phyloP scores from a whole-genome alignment of 1,139 yeast species.

The Protomyces inouyei region DNA sequence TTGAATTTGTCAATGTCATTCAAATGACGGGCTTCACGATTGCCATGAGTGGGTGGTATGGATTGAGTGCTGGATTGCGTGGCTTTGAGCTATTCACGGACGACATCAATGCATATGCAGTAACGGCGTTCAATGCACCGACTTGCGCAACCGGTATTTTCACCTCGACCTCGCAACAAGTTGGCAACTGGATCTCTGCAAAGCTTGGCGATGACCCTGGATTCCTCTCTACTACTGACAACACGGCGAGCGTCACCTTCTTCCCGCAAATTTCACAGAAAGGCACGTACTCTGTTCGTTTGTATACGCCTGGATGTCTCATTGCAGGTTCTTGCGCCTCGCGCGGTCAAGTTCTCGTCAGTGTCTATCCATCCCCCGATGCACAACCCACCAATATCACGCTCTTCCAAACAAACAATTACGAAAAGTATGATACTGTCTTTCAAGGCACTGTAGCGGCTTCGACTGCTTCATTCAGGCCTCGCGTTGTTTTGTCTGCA shows the following conservation, averaged over 20 bases:
- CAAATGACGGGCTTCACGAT: conserved; percentile 60
- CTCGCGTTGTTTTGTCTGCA: conserved; percentile 45
- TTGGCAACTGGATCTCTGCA: conserved; percentile 37
- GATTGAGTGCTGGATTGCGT: conserved; percentile 58
- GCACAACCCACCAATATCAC: conserved; percentile 44
- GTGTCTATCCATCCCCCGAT: conserved; percentile 49
- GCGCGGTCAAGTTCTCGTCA: conserved; percentile 75
- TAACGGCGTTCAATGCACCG: conserved; percentile 66
- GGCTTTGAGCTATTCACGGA: conserved; percentile 73
- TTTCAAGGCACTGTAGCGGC: conserved; percentile 65
- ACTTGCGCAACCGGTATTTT: conserved; percentile 38
- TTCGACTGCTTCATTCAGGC: conserved; percentile 44
- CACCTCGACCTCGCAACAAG: conserved; percentile 36
- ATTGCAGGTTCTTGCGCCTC: conserved; percentile 60
- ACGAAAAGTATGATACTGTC: conserved; percentile 73
- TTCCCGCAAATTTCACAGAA: conserved; percentile 66
- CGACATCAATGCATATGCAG: conserved; percentile 58
- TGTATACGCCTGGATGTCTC: conserved; percentile 84
- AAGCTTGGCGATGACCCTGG: conserved; percentile 33
- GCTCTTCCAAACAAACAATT: conserved; percentile 73
- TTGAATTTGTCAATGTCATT: conserved; percentile 67
- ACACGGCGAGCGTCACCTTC: conserved; percentile 52
- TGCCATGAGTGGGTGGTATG: conserved; percentile 67
- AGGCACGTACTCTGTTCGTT: conserved; percentile 66
- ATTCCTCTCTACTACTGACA: conserved; percentile 37